phyloP scores from a whole-genome alignment of 2,329 filamentous ascomycete species.

The Aspergillus alliaceus region DNA sequence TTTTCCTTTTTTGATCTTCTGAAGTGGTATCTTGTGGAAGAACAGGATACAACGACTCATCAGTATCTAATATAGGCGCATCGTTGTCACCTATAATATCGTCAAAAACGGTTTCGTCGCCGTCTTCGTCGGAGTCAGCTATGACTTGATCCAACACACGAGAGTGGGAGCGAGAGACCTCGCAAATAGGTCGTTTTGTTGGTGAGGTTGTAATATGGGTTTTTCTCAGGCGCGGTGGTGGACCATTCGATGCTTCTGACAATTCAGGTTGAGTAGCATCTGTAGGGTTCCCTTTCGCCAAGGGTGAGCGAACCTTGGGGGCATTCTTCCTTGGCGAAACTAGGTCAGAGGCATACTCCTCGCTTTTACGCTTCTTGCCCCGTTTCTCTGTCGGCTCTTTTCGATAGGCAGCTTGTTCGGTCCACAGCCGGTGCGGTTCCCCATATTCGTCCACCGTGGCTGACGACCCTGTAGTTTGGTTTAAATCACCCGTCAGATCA shows the following conservation, averaged over 20 bases:
- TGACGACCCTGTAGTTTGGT: constrained; percentile 38
- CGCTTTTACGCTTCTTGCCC: constrained; percentile 51
- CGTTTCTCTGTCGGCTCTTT: constrained; percentile 36
- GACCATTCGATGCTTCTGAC: neutral
- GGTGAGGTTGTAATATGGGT: constrained; percentile 7
- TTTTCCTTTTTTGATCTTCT: constrained; percentile 6
- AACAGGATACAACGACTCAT: constrained; percentile 31
- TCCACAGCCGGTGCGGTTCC: constrained; percentile 44
- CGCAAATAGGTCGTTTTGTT: constrained; percentile 6
- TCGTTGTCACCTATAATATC: constrained; percentile 24
- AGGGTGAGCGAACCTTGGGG: constrained; percentile 25
- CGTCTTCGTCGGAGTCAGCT: constrained; percentile 38
- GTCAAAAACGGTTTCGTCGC: constrained; percentile 25
- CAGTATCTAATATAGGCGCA: constrained; percentile 20
- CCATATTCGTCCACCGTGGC: constrained; percentile 41
- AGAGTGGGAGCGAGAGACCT: constrained; percentile 6
- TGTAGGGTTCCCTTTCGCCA: constrained; percentile 9
- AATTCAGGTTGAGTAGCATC: neutral
- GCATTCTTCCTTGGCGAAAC: constrained; percentile 31
- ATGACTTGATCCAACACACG: constrained; percentile 23
- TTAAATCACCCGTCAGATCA: constrained; percentile 44
- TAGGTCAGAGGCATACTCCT: constrained; percentile 45
- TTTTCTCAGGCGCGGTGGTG: constrained; percentile 7
- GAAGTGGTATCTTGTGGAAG: constrained; percentile 23
- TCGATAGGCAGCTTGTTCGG: constrained; percentile 42